phyloP scores from a whole-genome alignment of 1,284 basidiomycete genomes.

The Puccinia novopanici region DNA sequence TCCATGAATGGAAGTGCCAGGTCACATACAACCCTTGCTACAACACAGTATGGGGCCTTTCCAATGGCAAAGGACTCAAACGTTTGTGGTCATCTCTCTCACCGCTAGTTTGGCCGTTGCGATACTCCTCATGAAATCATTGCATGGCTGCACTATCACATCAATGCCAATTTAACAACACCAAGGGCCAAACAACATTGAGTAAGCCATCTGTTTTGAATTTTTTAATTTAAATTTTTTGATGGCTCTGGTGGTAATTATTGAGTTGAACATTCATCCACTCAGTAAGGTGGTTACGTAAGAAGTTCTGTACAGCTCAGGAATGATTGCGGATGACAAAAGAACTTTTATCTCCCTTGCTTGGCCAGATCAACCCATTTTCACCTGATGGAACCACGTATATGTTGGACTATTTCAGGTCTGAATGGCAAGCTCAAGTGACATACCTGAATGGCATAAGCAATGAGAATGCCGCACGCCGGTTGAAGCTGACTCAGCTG shows the following conservation, averaged over 20 bases:
- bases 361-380: background rate
- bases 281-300: background rate
- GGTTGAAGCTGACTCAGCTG: no score
- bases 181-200: background rate
- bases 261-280: background rate
- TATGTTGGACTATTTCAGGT: no score
- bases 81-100: background rate
- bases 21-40: constrained; percentile 5
- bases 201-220: background rate
- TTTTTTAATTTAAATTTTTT: background rate
- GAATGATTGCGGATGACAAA: background rate
- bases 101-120: background rate
- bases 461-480: no score
- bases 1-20: constrained; percentile 26
- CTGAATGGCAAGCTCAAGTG: no score
- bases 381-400: background rate
- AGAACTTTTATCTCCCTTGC: background rate
- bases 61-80: background rate
- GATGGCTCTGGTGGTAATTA: no score
- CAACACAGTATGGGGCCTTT: constrained; percentile 6
- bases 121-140: constrained; percentile 10
- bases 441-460: no score
- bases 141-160: constrained; percentile 4
- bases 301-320: background rate
- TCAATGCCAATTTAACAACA: constrained; percentile 9